A percentile compares a stretch with the other conserved stretches of the same genome.
Conservation (phyloP, 305 asterid species). For the Nicotiana rustica region DNA sequence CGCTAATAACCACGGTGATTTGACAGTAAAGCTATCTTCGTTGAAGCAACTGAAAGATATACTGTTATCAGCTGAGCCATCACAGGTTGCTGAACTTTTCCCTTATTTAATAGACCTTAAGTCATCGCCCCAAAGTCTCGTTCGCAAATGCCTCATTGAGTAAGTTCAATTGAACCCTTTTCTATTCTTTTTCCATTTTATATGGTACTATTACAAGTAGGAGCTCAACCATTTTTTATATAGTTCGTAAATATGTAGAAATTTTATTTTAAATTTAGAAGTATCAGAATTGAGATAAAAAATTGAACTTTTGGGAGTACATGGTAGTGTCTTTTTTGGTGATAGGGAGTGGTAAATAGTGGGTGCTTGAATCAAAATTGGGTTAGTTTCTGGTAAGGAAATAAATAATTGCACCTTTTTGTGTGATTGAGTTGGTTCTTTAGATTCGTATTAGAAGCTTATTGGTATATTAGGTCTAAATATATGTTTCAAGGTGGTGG, state of each 20-base stretch:
- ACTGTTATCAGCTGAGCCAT: conserved; percentile 67
- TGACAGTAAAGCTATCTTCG: conserved; percentile 86
- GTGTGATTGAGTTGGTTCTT: background rate
- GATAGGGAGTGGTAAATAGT: background rate
- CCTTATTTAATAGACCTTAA: conserved; percentile 89
- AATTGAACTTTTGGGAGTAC: background rate
- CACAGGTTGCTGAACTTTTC: conserved; percentile 73
- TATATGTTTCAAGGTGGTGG: background rate
- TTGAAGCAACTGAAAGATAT: conserved; percentile 86
- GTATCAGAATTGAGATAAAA: background rate
- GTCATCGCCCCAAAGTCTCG: conserved; percentile 83
- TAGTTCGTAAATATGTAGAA: no score
- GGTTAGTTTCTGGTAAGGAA: background rate
- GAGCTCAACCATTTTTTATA: no score
- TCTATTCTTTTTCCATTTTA: no score
- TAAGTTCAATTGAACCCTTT: conserved; percentile 29
- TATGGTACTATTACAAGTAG: no score
- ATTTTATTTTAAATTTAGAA: no score
- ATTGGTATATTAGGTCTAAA: background rate
- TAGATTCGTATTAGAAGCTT: background rate
- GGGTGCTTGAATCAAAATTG: background rate
- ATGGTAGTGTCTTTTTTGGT: background rate
- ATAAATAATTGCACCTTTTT: background rate
- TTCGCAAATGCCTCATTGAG: conserved; percentile 50
- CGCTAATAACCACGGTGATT: conserved; percentile 91